Evolutionary conservation across 2,329 filamentous ascomycete genomes (phyloP), one percentile per base, ranked within the genome.

Genomic region (Fusarium sp.): DNA sequence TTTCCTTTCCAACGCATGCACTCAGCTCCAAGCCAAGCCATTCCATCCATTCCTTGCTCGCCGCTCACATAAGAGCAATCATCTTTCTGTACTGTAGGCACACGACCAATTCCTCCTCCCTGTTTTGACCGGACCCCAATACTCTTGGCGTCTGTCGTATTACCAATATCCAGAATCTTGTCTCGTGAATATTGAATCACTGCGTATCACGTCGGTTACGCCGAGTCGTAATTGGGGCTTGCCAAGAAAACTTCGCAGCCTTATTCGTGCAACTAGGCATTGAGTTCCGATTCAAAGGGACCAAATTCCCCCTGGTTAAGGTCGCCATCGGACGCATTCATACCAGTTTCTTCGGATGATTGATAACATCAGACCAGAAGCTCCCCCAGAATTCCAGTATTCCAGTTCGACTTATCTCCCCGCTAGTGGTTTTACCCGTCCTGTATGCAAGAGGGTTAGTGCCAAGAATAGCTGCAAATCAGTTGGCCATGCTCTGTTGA

Each of bases 201-300:
- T 37, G 13, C 49, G 49, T 57, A 68, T 44, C 30, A 63, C 64
- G 14, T 68, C 64, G 64, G 64, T 57, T 67, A 57, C 50, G 44
- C 64, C 57, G 64, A 38, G 44, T 53, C 40, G 64, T 38, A 48
- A 57, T 52, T 67, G 64, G 49, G 56, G 33, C 35, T 49, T 37
- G n/a, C 46, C 33, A 38, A 35, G 35, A 53, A 18, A 38, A 38
- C 32, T 26, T 67, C 49, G n/a, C 33, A 68, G 64, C 64, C 64
- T 67, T 67, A 42, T 41, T n/a, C 50, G 64, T 68, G 46, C 44
- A 68, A 57, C 64, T 23, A 23, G 33, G 23, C 40, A 55, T 26
- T 9, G 23, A 32, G 15, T 15, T 37, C 54, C 37, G 23, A 49
- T 37, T 17, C 20, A 37, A 35, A 58, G 35, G 13, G 14, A 33